These are phyloP conservation scores for Phaseolus coccineus DNA, from an alignment of 331 rosid species.

Conservation along the genomic window DNA sequence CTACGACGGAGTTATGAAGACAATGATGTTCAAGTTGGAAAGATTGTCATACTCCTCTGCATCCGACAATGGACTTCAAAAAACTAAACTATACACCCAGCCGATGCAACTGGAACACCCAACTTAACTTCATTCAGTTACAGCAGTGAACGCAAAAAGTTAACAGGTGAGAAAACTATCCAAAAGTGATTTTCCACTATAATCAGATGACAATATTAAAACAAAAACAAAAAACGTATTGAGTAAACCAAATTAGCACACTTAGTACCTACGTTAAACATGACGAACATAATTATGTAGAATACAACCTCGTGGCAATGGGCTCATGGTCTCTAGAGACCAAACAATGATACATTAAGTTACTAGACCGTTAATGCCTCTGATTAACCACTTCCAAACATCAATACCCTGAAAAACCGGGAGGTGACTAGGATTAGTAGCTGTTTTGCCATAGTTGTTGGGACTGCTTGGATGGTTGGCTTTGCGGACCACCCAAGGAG, in stretches of 20 bases:
- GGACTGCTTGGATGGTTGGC: constrained; percentile 88
- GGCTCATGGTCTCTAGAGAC: constrained; percentile 76
- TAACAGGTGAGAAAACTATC: neutral
- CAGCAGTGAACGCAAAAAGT: neutral
- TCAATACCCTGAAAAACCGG: constrained; percentile 71
- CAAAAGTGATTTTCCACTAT: constrained; percentile 50
- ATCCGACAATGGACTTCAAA: too few relatives aligned
- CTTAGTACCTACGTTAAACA: constrained; percentile 74
- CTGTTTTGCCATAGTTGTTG: constrained; percentile 97
- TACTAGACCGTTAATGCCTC: constrained; percentile 59
- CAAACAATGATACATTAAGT: constrained; percentile 60
- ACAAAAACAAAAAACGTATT: constrained; percentile 28
- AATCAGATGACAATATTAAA: constrained; percentile 33
- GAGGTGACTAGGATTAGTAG: constrained; percentile 74
- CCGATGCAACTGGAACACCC: too few relatives aligned
- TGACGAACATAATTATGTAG: constrained; percentile 62
- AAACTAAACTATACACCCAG: too few relatives aligned
- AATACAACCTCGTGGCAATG: constrained; percentile 81
- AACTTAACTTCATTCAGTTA: neutral
- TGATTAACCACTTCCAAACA: constrained; percentile 66
- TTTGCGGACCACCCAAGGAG: constrained; percentile 77
- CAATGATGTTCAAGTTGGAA: too few relatives aligned
- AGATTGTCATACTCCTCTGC: too few relatives aligned
- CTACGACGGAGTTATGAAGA: too few relatives aligned
- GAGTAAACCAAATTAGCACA: constrained; percentile 83